Conservation (phyloP, 2,329 filamentous ascomycete species). For the Leptographium lundbergii region DNA sequence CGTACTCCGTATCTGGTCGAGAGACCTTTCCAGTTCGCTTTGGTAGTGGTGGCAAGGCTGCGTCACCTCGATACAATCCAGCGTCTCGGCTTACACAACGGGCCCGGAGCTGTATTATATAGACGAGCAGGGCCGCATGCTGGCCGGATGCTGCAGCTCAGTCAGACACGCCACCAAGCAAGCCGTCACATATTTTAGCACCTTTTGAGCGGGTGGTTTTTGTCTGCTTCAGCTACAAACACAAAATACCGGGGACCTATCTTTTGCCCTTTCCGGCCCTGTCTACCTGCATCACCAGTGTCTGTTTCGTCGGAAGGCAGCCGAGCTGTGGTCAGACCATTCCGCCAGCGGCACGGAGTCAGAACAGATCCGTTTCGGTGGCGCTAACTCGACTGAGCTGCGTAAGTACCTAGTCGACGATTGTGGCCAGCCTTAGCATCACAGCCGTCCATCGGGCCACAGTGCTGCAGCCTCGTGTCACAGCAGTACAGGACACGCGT, state of each 20-base stretch:
- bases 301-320: background rate
- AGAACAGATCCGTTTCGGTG: background rate
- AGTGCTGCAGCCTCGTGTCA: background rate
- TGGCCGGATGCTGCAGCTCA: background rate
- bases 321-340: background rate
- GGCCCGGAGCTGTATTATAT: background rate
- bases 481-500: background rate
- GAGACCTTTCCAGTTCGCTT: background rate
- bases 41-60: constrained; percentile 11
- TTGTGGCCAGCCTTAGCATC: background rate
- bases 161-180: background rate
- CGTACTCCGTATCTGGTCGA: background rate
- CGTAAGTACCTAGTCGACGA: background rate
- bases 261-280: background rate
- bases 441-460: background rate
- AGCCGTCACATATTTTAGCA: background rate
- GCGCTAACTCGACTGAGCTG: background rate
- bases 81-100: background rate
- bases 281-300: background rate
- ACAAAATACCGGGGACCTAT: background rate
- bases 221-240: background rate
- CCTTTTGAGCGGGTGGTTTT: background rate
- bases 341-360: background rate
- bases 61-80: constrained; percentile 8
- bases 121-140: background rate